Evolutionary conservation across 192 early-diverging fungal species (phyloP), one percentile per base, ranked within the genome.

Genomic region (Borealophlyctis nickersoniae): DNA sequence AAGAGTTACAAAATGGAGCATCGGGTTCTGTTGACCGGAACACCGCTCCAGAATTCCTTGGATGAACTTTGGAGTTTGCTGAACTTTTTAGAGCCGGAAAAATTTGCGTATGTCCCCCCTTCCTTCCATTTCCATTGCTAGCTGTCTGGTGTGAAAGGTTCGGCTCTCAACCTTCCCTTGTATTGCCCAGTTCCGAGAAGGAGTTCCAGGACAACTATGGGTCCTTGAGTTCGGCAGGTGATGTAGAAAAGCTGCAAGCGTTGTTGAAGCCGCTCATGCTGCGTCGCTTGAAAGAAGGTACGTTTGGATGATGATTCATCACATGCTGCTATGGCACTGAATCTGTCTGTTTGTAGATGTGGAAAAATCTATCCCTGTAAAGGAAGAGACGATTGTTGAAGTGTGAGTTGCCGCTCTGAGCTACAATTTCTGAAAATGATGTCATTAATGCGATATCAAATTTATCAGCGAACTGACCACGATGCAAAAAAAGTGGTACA

Each of bases 331-430:
- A n/a, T n/a, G n/a, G n/a, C n/a, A n/a, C n/a, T n/a, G 45, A 13
- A 11, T 13, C 9, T 11, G 45, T 48, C 45, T n/a, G 45, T 19
- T 29, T 64, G n/a, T 32, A 66, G 90, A 93, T 73, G 91, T 93
- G 4, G 91, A 93, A 70, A 90, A 88, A 61, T 84, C 84, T 3
- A 91, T 93, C 64, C 91, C 91, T 1, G 84, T 91, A 58, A 93
- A 93, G 63, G 91, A 92, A 71, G 91, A 93, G 66, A 92, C 90
- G n/a, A 85, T 93, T 27, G 85, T 93, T 31, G 90, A 92, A 73
- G 90, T 92, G 27, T 80, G 53, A 19, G 66, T 60, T 26, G n/a
- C 29, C 11, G 48, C 51, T 74, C 33, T 26, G 29, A 13, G 19
- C 59, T 70, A 16, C 30, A 4, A 24, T 32, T n/a, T 49, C 22